Evolutionary conservation across 2,329 filamentous ascomycete genomes (phyloP), one percentile per base, ranked within the genome.

Genomic region (Dactylellina drechsleri): DNA sequence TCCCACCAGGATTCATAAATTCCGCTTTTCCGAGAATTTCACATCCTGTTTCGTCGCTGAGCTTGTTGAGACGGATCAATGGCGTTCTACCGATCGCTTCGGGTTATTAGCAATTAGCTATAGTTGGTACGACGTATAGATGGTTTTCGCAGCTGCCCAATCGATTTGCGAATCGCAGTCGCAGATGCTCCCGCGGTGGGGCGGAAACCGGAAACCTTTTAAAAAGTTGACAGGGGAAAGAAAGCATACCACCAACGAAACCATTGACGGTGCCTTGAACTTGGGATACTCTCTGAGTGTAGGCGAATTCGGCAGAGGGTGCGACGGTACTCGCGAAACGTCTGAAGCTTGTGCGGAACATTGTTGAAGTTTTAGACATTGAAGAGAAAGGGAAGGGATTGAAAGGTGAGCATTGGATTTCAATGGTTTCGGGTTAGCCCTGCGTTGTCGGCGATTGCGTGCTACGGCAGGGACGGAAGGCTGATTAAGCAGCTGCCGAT

Each of bases 1-100:
- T 93, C 73, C 95, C 95, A 78, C 95, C 95, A 0, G 95, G 95
- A 85, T 99, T 99, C 86, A 96, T 95, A 84, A 99, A 99, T 82
- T 99, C 95, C 79, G 95, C 93, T 83, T 99, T 99, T 80, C 94
- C 95, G 47, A 98, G 89, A 71, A 99, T 86, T 79, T 96, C 91
- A 86, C 95, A 98, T 78, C 93, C 93, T 0, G 95, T 98, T 81
- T 96, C 87, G 74, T 92, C 89, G 47, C 94, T 98, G 78, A 98
- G 89, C 76, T 86, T 88, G 83, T 96, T 94, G 59, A 99, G 86
- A 57, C 91, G 90, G 82, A 99, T 96, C 64, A 99, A 87, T 0
- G 95, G 94, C 0, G 95, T 99, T 83, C 98, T 98, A 77, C 95
- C 95, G 84, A 99, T 98, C 66, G 95, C 95, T 97, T 67, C 59